A percentile compares a stretch with the other conserved stretches of the same genome.
phyloP scores from a whole-genome alignment of 352 stramenopile species.

The Globisporangium barbulae region DNA sequence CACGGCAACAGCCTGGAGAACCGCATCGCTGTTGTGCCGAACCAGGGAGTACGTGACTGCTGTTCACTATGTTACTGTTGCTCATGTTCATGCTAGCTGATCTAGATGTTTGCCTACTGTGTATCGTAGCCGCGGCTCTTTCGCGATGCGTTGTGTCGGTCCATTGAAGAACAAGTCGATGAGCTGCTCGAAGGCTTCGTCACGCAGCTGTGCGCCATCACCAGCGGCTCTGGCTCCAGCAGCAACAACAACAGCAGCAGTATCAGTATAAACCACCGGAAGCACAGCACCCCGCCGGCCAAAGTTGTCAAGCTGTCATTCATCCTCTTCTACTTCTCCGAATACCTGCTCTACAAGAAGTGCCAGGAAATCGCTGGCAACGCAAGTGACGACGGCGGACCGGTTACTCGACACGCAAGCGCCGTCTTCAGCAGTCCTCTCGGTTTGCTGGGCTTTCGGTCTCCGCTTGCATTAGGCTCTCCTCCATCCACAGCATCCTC shows the following conservation, averaged over 20 bases:
- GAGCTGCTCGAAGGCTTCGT: conserved; percentile 23
- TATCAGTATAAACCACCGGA: not conserved
- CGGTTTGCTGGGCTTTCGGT: conserved; percentile 7
- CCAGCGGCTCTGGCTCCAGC: not conserved
- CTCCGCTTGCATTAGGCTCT: conserved; percentile 1
- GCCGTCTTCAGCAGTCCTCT: not conserved
- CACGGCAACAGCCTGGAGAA: conserved; percentile 24
- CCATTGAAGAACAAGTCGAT: conserved; percentile 39
- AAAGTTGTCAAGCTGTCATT: conserved; percentile 13
- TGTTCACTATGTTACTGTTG: not conserved
- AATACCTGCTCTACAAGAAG: conserved; percentile 3
- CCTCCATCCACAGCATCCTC: not conserved
- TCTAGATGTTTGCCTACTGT: not conserved
- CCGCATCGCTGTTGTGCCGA: conserved; percentile 22
- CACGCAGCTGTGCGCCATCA: not conserved
- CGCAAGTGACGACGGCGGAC: not conserved
- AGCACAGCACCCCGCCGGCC: not conserved
- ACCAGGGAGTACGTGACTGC: conserved; percentile 27
- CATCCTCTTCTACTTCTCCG: conserved; percentile 37
- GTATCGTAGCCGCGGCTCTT: conserved; percentile 30
- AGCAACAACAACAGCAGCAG: conserved; percentile 6
- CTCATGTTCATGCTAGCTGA: not conserved
- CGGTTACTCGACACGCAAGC: not conserved
- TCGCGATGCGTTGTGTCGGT: conserved; percentile 28
- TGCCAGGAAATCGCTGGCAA: not conserved